A percentile compares a stretch with the other conserved stretches of the same genome.
These are phyloP conservation scores for Prinsepia uniflora DNA, from an alignment of 306 rosid species.

Conservation along the genomic window DNA sequence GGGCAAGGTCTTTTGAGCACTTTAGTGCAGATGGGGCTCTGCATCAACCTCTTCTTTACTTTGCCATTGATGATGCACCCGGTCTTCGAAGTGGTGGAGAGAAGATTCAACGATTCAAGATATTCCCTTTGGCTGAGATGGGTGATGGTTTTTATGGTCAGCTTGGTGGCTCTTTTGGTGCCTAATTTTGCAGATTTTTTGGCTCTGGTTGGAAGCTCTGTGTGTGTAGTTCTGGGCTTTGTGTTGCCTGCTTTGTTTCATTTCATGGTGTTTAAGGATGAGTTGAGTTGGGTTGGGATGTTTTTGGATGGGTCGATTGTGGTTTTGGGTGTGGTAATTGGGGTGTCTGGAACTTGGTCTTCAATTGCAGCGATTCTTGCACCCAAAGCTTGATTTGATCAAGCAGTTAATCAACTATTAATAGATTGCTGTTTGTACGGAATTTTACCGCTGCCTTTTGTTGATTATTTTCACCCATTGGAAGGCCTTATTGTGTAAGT, in stretches of 20 bases:
- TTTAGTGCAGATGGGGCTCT: constrained; percentile 59
- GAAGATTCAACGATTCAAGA: constrained; percentile 48
- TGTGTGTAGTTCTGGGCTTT: constrained; percentile 59
- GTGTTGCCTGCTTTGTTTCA: constrained; percentile 73
- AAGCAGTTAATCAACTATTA: constrained; percentile 3
- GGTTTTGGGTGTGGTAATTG: constrained; percentile 45
- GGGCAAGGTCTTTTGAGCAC: constrained; percentile 52
- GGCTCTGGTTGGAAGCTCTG: constrained; percentile 67
- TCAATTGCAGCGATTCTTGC: constrained; percentile 46
- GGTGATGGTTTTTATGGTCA: constrained; percentile 48
- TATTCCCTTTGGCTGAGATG: constrained; percentile 70
- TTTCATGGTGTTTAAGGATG: constrained; percentile 53
- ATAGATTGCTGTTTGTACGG: neutral
- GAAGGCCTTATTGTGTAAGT: too few species aligned
- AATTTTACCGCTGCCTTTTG: neutral
- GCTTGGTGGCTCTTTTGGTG: constrained; percentile 62
- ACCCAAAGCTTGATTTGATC: constrained; percentile 36
- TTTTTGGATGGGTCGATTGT: constrained; percentile 44
- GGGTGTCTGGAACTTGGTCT: constrained; percentile 50
- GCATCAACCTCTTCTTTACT: constrained; percentile 58
- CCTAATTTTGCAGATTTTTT: constrained; percentile 78
- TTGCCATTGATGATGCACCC: constrained; percentile 81
- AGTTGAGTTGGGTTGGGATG: constrained; percentile 51
- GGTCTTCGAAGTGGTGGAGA: constrained; percentile 64
- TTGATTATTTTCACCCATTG: neutral